These are phyloP conservation scores for Alternaria infectoria DNA, from an alignment of 2,329 filamentous ascomycete species.

Conservation along the genomic window DNA sequence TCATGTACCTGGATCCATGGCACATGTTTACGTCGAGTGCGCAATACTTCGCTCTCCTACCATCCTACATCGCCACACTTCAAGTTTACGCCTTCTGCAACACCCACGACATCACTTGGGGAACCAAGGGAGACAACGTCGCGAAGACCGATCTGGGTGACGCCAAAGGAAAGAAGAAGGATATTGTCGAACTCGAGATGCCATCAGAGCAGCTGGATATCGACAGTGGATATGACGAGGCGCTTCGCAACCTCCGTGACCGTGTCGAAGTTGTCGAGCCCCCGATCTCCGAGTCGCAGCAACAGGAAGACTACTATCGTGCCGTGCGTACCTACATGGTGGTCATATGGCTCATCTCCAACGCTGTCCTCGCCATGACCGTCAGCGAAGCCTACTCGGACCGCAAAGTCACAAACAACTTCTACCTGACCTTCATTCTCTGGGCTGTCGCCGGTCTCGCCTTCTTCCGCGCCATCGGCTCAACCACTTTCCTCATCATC, in stretches of 20 bases:
- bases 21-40: constrained; percentile 94
- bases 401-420: constrained; percentile 76
- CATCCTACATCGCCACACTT: constrained; percentile 93
- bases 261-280: constrained; percentile 78
- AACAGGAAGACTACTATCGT: constrained; percentile 99
- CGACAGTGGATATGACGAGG: constrained; percentile 96
- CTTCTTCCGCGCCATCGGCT: constrained; percentile 85
- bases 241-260: constrained; percentile 92
- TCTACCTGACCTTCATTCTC: constrained; percentile 90
- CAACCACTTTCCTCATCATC: constrained; percentile 80
- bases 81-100: constrained; percentile 99
- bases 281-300: constrained; percentile 72
- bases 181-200: constrained; percentile 95
- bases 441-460: constrained; percentile 90
- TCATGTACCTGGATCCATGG: constrained; percentile 97
- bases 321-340: constrained; percentile 98
- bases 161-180: constrained; percentile 74
- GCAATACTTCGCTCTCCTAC: constrained; percentile 92
- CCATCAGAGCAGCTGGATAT: constrained; percentile 97
- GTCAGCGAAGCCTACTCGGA: constrained; percentile 84
- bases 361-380: constrained; percentile 91
- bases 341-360: constrained; percentile 89
- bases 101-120: constrained; percentile 98
- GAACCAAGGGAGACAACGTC: constrained; percentile 97
- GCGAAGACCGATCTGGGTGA: constrained; percentile 90